These are phyloP conservation scores for Naegleria fowleri DNA, from an alignment of 208 protist species.

Conservation along the genomic window DNA sequence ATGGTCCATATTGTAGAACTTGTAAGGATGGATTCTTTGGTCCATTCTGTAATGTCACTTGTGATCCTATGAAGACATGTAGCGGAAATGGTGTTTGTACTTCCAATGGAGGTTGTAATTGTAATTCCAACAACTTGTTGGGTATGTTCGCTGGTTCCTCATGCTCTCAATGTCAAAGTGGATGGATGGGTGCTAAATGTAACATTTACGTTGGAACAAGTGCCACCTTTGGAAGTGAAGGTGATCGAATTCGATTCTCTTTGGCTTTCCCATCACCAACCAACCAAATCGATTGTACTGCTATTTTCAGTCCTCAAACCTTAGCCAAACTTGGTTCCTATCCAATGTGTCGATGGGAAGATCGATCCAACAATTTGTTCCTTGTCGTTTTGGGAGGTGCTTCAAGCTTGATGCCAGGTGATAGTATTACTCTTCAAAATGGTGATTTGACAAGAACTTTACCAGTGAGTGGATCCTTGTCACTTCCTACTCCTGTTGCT, in stretches of 20 bases:
- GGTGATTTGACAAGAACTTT: not conserved
- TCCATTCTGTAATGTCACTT: not conserved
- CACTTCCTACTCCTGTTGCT: not conserved
- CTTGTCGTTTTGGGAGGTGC: not conserved
- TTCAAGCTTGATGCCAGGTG: not conserved
- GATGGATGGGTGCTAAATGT: not conserved
- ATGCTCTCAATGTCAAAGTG: not conserved
- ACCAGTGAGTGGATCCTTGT: not conserved
- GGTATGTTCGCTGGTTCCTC: not conserved
- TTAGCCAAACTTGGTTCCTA: not conserved
- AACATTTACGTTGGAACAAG: not conserved
- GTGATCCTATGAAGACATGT: not conserved
- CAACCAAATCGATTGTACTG: not conserved
- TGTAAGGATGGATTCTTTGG: not conserved
- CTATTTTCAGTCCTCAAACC: not conserved
- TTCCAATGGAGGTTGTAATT: not conserved
- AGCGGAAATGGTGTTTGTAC: constrained; percentile 7
- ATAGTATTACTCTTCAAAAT: not conserved
- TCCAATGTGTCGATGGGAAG: not conserved
- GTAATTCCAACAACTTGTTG: not conserved
- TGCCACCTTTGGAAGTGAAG: not conserved
- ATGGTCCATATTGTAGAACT: not conserved
- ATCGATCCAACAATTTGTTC: not conserved
- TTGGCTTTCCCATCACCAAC: not conserved
- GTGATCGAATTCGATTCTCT: not conserved